Base-by-base conservation (phyloP, 1,284 basidiomycete species). In the Microbotryum saponariae region DNA sequence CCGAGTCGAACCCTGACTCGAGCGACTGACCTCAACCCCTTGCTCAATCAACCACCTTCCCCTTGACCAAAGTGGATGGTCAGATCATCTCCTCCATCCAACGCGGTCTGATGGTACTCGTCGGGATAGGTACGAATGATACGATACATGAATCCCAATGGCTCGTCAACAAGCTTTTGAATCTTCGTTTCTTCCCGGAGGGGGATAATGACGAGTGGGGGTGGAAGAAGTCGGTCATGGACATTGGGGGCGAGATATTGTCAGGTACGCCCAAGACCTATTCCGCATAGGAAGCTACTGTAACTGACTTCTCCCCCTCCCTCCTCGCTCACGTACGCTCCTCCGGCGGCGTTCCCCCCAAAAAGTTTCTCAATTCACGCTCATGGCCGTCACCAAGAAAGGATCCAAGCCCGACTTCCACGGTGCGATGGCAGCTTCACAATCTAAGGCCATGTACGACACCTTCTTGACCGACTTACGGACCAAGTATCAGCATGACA, bases 321-420 rank as follows among this genome's bases (percentile, higher is more conserved):
- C 49, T 31, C 4, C 23, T 12, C 37, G 6, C 37, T 42, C 21
- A n/a, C 16, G 2, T 21, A 50, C 10, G 4, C 48, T 50, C 2
- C 14, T 42, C 16, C 37, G 37, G 18, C 37, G 37, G 12, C 14
- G 37, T 16, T 3, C 14, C 10, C 12, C n/a, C 31, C 9, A 31
- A 0, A 4, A 56, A 70, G 67, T 70, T 23, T 67, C 65, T 20
- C 69, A 72, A 45, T 72, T 72, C 47, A 70, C 69, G 8, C 59
- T 72, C 1, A 56, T 63, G 47, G 67, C 69, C 7, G 64, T 64
- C 29, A 51, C 62, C 20, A 56, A 61, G 23, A 72, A 70, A 46
- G 70, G 68, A 5, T 51, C 56, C 31, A 72, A 72, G 50, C 70
- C 70, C 18, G 70, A 72, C 52, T 72, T 72, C 29, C 70, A 69